Evolutionary conservation across 2,329 filamentous ascomycete genomes (phyloP).

Genomic region (Colletotrichum sp.): DNA sequence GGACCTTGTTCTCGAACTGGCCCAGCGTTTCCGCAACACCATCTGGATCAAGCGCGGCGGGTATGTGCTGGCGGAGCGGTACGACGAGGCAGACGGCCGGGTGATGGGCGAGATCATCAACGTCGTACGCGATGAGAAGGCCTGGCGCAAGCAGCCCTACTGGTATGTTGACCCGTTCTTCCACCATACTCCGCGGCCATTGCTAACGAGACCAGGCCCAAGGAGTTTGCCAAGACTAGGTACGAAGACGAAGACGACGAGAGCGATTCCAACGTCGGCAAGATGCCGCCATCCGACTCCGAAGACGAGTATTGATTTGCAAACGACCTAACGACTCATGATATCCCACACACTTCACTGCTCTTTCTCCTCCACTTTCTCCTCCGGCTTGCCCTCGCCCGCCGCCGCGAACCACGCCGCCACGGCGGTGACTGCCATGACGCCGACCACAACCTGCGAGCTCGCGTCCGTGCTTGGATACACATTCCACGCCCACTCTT

Average conservation of each 20-base stretch:
- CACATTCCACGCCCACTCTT: constrained; percentile 95
- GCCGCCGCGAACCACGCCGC: constrained; percentile 65
- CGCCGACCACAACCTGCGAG: constrained; percentile 69
- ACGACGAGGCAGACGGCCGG: constrained; percentile 75
- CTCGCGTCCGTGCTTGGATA: constrained; percentile 76
- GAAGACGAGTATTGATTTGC: constrained; percentile 62
- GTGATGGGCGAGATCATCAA: constrained; percentile 91
- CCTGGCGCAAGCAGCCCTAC: constrained; percentile 87
- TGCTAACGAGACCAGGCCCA: constrained; percentile 64
- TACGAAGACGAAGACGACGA: constrained; percentile 73
- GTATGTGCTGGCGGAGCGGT: constrained; percentile 81
- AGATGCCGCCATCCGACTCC: constrained; percentile 82
- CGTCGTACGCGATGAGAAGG: constrained; percentile 88
- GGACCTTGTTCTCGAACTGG: constrained; percentile 78
- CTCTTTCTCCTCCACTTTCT: constrained; percentile 27
- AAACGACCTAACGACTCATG: not conserved
- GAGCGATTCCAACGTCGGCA: constrained; percentile 81
- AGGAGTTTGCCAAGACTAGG: constrained; percentile 75
- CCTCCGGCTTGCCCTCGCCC: constrained; percentile 37
- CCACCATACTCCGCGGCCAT: not conserved
- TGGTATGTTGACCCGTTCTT: constrained; percentile 62
- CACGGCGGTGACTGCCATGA: constrained; percentile 70
- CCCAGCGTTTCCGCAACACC: constrained; percentile 84
- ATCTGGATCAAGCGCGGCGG: constrained; percentile 93
- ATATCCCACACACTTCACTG: constrained; percentile 3